phyloP scores from a whole-genome alignment of 306 rosid species.

The barrel medic (Medicago truncatula) region DNA sequence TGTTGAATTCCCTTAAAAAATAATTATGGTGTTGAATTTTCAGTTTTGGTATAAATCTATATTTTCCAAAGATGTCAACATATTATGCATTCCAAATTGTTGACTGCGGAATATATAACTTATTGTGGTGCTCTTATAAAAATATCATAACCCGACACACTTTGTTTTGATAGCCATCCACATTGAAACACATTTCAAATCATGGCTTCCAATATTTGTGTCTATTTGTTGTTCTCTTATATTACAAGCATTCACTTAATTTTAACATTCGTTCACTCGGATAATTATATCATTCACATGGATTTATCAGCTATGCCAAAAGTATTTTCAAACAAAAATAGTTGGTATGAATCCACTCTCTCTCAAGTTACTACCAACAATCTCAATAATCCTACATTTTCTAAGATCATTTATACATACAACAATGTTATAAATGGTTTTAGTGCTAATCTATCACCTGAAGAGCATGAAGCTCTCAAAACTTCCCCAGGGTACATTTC shows the following conservation, averaged over 20 bases:
- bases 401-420: slow-evolving; percentile 64
- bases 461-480: slow-evolving; percentile 62
- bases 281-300: slow-evolving; percentile 80
- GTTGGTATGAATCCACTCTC: slow-evolving; percentile 66
- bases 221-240: slow-evolving; percentile 3
- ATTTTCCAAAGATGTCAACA: too few species aligned
- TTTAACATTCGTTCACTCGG: slow-evolving; percentile 37
- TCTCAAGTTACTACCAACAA: slow-evolving; percentile 8
- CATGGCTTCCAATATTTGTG: slow-evolving; percentile 39
- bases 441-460: slow-evolving; percentile 62
- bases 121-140: background rate
- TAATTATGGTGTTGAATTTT: too few species aligned
- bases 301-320: slow-evolving; percentile 76
- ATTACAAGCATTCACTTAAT: slow-evolving; percentile 1
- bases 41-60: too few species aligned
- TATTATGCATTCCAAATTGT: too few species aligned
- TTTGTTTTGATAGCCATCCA: background rate
- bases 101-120: too few species aligned
- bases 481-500: slow-evolving; percentile 60
- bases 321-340: slow-evolving; percentile 56
- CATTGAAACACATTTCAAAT: background rate
- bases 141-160: too few species aligned
- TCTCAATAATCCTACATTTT: background rate
- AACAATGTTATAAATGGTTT: slow-evolving; percentile 72
- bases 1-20: too few species aligned